phyloP scores from a whole-genome alignment of 83 land plant species.

The Thuja plicata region DNA sequence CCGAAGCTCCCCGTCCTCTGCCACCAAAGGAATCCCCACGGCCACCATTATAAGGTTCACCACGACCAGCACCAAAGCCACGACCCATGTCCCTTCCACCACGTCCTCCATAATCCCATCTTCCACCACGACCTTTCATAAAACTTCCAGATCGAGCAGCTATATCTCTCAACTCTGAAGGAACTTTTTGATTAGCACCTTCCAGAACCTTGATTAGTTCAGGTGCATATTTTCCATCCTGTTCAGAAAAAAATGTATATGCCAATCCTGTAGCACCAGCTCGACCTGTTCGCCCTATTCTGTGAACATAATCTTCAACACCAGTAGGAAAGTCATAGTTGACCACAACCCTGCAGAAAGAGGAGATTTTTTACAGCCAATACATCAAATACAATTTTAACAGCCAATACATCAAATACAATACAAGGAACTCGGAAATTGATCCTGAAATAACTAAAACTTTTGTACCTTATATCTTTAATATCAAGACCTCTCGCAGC shows the following conservation, averaged over 20 bases:
- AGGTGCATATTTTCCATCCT: constrained; percentile 68
- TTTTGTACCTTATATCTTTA: constrained; percentile 77
- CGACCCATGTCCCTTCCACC: constrained; percentile 40
- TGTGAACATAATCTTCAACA: constrained; percentile 86
- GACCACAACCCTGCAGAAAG: constrained; percentile 68
- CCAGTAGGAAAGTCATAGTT: constrained; percentile 84
- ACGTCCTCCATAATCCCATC: constrained; percentile 27
- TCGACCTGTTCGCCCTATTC: constrained; percentile 88
- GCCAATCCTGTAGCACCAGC: constrained; percentile 88
- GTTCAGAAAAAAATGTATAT: constrained; percentile 70
- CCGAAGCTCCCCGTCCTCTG: constrained; percentile 17
- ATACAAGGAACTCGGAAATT: not conserved
- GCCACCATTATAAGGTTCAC: constrained; percentile 14
- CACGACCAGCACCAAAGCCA: constrained; percentile 38
- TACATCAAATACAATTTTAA: not conserved
- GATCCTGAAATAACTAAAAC: not conserved
- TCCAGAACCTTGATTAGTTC: constrained; percentile 79
- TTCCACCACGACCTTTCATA: constrained; percentile 33
- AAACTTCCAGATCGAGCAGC: constrained; percentile 41
- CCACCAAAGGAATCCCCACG: constrained; percentile 9
- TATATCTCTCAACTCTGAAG: constrained; percentile 62
- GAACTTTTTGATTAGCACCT: constrained; percentile 76
- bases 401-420: not conserved
- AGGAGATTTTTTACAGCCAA: not conserved
- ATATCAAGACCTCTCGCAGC: constrained; percentile 90